Base-by-base conservation (phyloP, 2,329 filamentous ascomycete species). In the Hyphodiscus sp. region DNA sequence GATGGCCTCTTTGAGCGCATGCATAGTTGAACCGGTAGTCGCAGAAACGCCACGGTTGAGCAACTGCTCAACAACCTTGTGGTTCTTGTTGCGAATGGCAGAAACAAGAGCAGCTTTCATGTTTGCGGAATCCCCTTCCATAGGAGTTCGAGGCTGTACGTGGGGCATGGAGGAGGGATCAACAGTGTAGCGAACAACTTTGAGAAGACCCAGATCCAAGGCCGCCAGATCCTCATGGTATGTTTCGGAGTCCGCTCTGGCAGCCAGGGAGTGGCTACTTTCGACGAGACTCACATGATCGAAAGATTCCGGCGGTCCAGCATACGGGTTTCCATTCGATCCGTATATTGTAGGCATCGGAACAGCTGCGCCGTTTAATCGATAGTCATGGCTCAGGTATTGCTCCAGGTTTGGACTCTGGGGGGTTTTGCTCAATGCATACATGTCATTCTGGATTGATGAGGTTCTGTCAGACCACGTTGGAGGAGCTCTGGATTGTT, bases 11-110 rank as follows among this genome's bases (percentile, higher is more conserved):
- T 75, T 76, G 7, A 84, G 71, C 2, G 76, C 71, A 51, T 77
- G 70, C 15, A 73, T 64, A 0, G 80, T 74, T 0, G 70, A 58
- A 0, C 72, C 72, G 1, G 73, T 73, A 53, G 80, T 74, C 6
- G 80, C 71, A 18, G 78, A 71, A 11, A 80, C 78, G 44, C 81
- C 81, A 6, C 77, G 75, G 58, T 83, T 78, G 2, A 84, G 72
- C 7, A 84, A 70, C 62, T 82, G 77, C 67, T 80, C 76, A 1
- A 82, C 67, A 38, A 79, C 67, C 60, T 77, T 77, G 63, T 81
- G 76, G 60, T 84, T 82, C 61, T 73, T 76, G 38, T 72, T 71
- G n/a, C 79, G 75, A 13, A 85, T 73, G 2, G 81, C 81, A 7
- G 75, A 73, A 1, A 79, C 62, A 0, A 85, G 70, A 2, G 78